These are phyloP conservation scores for Aspergillus ibericus DNA, from an alignment of 2,329 filamentous ascomycete genomes.

Conservation along the genomic window DNA sequence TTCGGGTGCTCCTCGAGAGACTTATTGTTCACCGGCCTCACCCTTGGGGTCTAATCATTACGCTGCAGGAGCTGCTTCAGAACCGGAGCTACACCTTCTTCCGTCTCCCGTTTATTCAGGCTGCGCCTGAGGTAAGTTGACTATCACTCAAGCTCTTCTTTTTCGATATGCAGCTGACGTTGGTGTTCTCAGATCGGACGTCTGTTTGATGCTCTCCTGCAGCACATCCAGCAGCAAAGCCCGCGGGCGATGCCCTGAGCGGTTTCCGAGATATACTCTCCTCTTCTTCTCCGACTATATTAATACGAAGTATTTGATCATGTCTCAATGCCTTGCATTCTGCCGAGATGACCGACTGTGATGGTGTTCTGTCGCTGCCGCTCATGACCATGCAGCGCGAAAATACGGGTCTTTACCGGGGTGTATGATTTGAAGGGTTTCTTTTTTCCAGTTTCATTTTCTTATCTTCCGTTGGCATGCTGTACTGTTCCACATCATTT, in stretches of 20 bases:
- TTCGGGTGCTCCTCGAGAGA: conserved; percentile 82
- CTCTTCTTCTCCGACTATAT: conserved; percentile 13
- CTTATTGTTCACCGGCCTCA: conserved; percentile 87
- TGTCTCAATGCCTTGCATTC: conserved; percentile 25
- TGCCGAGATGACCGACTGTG: conserved; percentile 17
- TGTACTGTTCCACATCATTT: conserved; percentile 23
- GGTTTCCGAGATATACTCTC: conserved; percentile 9
- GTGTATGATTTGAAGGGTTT: conserved; percentile 23
- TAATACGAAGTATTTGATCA: conserved; percentile 24
- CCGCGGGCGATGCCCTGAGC: conserved; percentile 41
- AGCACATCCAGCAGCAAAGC: conserved; percentile 51
- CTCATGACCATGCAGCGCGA: conserved; percentile 22
- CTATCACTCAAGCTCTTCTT: background rate
- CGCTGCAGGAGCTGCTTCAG: conserved; percentile 84
- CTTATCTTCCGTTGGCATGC: conserved; percentile 16
- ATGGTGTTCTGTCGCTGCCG: conserved; percentile 20
- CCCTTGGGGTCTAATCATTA: conserved; percentile 91
- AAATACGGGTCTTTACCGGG: conserved; percentile 20
- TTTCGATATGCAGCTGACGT: conserved; percentile 5
- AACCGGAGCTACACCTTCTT: conserved; percentile 91
- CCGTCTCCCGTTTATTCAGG: conserved; percentile 87
- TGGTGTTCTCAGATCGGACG: conserved; percentile 39
- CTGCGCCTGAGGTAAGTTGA: conserved; percentile 72
- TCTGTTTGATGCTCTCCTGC: conserved; percentile 47
- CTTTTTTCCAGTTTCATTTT: conserved; percentile 18